A percentile compares a stretch with the other conserved stretches of the same genome.
Evolutionary conservation across 768 basidiomycete genomes (phyloP).

Genomic region (Phlebiopsis gigantea): DNA sequence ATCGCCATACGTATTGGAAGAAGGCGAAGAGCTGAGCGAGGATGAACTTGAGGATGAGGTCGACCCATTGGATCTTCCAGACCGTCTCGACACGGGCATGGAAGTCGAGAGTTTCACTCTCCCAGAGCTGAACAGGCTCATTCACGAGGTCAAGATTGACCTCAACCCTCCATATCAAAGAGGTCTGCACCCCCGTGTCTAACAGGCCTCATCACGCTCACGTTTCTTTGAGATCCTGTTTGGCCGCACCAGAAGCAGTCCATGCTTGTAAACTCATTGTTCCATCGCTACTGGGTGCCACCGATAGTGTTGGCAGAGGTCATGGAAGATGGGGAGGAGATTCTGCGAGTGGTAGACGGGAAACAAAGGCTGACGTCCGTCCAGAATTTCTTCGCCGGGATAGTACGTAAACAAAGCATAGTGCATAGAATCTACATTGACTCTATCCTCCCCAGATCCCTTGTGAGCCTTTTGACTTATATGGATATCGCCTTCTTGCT

Average conservation of each 20-base stretch:
- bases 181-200: slow-evolving; percentile 36
- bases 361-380: slow-evolving; percentile 49
- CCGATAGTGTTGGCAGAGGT: slow-evolving; percentile 44
- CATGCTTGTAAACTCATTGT: slow-evolving; percentile 45
- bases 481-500: not conserved
- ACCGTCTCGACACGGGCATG: not conserved
- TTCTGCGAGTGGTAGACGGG: slow-evolving; percentile 46
- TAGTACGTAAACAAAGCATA: slow-evolving; percentile 21
- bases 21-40: not conserved
- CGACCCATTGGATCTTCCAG: not conserved
- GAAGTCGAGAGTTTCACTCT: not conserved
- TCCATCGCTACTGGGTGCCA: slow-evolving; percentile 49
- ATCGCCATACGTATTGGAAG: too few species aligned
- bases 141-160: too few species aligned
- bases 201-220: not conserved
- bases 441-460: slow-evolving; percentile 37
- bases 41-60: not conserved
- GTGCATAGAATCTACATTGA: not conserved
- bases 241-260: slow-evolving; percentile 69
- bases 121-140: not conserved
- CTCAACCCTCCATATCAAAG: slow-evolving; percentile 69
- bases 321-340: slow-evolving; percentile 30
- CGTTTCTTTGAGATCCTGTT: slow-evolving; percentile 51
- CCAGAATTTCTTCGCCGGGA: slow-evolving; percentile 43
- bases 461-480: slow-evolving; percentile 41